These are phyloP conservation scores for Amanita fuliginea DNA, from an alignment of 768 basidiomycete genomes.

Conservation along the genomic window DNA sequence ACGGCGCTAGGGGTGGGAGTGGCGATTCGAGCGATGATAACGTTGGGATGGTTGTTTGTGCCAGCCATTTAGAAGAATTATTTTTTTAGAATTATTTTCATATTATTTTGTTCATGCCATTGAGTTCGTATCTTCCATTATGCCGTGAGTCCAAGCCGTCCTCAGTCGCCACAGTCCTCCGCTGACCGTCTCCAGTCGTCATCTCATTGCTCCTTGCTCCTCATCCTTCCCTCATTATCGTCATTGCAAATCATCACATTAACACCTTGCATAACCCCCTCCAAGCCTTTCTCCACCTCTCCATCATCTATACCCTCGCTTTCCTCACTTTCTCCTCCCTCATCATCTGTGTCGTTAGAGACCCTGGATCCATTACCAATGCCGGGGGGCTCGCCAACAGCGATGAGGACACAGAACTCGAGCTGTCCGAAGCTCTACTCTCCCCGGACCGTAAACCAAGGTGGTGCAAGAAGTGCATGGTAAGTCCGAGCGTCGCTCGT, in stretches of 20 bases:
- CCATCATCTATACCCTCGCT: conserved; percentile 51
- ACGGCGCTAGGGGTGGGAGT: conserved; percentile 35
- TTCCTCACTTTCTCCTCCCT: conserved; percentile 66
- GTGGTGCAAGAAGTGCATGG: conserved; percentile 77
- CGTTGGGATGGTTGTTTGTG: conserved; percentile 1
- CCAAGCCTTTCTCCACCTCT: conserved; percentile 41
- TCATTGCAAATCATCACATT: conserved; percentile 61
- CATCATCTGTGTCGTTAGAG: conserved; percentile 58
- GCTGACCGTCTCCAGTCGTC: conserved; percentile 9
- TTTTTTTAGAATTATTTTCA: too few relatives aligned
- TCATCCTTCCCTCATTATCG: conserved; percentile 61
- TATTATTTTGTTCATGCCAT: conserved; percentile 12
- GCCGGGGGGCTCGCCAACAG: conserved; percentile 10
- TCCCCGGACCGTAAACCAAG: conserved; percentile 42
- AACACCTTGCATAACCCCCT: conserved; percentile 35
- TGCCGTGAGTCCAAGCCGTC: conserved; percentile 25
- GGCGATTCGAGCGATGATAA: conserved; percentile 31
- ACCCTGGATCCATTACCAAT: conserved; percentile 55
- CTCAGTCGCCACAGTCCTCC: too few relatives aligned
- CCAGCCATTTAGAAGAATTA: conserved; percentile 28
- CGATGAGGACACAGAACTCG: conserved; percentile 24
- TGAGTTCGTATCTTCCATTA: conserved; percentile 34
- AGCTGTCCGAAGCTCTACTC: conserved; percentile 47
- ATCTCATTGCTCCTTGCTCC: conserved; percentile 54
- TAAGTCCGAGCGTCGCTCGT: conserved; percentile 10